These are phyloP conservation scores for Cucumis hystrix DNA, from an alignment of 306 rosid species.

Conservation along the genomic window DNA sequence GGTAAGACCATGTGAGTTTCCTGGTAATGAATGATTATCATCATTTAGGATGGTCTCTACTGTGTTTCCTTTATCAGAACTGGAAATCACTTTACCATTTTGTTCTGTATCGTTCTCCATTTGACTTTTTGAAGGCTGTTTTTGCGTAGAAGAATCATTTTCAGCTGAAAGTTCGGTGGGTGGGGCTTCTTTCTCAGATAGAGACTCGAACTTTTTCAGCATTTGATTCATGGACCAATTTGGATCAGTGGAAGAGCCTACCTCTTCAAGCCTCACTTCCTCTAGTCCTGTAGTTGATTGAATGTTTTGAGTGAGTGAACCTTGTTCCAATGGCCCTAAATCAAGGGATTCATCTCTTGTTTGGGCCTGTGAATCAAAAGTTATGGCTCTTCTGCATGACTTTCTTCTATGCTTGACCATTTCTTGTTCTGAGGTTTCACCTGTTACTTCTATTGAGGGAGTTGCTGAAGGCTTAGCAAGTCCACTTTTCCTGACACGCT, in stretches of 20 bases:
- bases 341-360: neutral
- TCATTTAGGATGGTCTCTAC: neutral
- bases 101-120: neutral
- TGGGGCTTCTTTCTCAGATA: conserved; percentile 1
- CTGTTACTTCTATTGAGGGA: conserved; percentile 3
- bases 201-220: neutral
- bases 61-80: neutral
- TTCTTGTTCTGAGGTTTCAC: conserved; percentile 5
- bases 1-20: neutral
- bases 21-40: neutral
- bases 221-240: conserved; percentile 1
- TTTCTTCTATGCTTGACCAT: neutral
- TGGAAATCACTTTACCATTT: neutral
- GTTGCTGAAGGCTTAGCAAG: neutral
- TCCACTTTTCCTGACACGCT: conserved; percentile 5
- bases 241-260: conserved; percentile 3
- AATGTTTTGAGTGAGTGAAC: neutral
- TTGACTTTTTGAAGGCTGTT: neutral
- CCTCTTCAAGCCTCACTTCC: conserved; percentile 2
- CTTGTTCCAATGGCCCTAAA: neutral
- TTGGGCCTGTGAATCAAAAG: conserved; percentile 1
- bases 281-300: neutral
- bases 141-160: neutral
- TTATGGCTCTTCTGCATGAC: conserved; percentile 11
- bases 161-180: neutral